Base-by-base conservation (phyloP, 2,329 filamentous ascomycete species). In the Fusarium domesticum region DNA sequence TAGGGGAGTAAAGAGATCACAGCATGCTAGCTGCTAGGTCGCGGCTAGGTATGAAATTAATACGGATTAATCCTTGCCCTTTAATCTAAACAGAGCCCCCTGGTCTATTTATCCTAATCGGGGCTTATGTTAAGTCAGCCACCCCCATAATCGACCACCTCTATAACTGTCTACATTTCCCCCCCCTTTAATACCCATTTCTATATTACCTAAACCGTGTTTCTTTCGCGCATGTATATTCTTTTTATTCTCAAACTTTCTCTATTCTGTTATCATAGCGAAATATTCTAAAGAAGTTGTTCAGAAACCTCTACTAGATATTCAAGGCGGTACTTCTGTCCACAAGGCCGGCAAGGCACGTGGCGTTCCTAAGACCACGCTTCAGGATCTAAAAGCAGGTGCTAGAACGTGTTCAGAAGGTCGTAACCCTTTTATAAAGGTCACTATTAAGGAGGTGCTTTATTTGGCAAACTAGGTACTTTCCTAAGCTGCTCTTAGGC, bases 101-200 rank as follows among this genome's bases (percentile, higher is more conserved):
- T n/a, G n/a, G n/a, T n/a, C n/a, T n/a, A n/a, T n/a, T n/a, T n/a
- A n/a, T n/a, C n/a, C n/a, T n/a, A n/a, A n/a, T n/a, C n/a, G n/a
- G n/a, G n/a, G n/a, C n/a, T n/a, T n/a, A n/a, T n/a, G n/a, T n/a
- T 71, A 23, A 23, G 20, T 23, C 20, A 23, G 11, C 6, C 6
- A 6, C 20, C 20, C 20, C 20, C 20, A 23, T 23, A n/a, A n/a
- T n/a, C n/a, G n/a, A n/a, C n/a, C n/a, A n/a, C n/a, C n/a, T n/a
- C n/a, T n/a, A n/a, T n/a, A 23, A 23, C 11, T 23, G 6, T 11
- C 6, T 11, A 23, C 20, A 23, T 23, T 23, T 23, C 11, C 20
- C 20, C 11, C 20, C n/a, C 45, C 30, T 35, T 44, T 34, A 43
- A 23, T 11, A 23, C 11, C 20, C 6, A 23, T 23, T 11, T 6